phyloP scores from a whole-genome alignment of 2,329 filamentous ascomycete genomes.

The Talaromyces sp. region DNA sequence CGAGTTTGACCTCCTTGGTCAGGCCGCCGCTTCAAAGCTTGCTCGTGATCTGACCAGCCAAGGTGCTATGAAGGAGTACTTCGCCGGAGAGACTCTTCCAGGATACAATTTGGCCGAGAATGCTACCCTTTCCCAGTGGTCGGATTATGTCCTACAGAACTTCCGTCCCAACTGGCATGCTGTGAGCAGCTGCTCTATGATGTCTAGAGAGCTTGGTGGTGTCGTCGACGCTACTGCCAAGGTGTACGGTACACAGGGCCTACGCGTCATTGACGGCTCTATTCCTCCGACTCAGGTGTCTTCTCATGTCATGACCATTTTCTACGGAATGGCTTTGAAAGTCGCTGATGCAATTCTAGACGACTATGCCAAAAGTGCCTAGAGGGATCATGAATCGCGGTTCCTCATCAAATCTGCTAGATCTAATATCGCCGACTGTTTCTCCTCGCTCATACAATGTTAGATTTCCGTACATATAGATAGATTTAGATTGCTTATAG shows the following conservation, averaged over 20 bases:
- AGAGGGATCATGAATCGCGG: no score
- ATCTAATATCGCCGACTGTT: no score
- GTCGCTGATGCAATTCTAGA: constrained; percentile 19
- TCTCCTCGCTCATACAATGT: no score
- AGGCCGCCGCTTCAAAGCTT: constrained; percentile 30
- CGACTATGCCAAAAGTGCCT: not conserved
- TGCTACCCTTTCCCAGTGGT: constrained; percentile 28
- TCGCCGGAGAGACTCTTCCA: not conserved
- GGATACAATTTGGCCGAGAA: constrained; percentile 10
- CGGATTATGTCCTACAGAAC: constrained; percentile 25
- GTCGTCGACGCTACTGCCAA: constrained; percentile 32
- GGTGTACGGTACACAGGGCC: constrained; percentile 34
- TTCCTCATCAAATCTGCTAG: no score
- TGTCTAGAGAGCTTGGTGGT: constrained; percentile 31
- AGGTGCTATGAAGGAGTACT: constrained; percentile 14
- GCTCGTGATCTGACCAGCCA: constrained; percentile 26
- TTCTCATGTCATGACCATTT: constrained; percentile 32
- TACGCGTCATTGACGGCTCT: constrained; percentile 40
- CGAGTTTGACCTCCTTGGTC: constrained; percentile 30
- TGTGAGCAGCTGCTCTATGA: constrained; percentile 36
- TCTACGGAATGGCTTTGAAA: constrained; percentile 33
- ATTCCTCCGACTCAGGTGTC: constrained; percentile 36
- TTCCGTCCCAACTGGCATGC: constrained; percentile 35
- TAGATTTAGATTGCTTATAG: no score
- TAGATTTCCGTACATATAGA: no score